These are phyloP conservation scores for Aspergillus panamensis DNA, from an alignment of 495 filamentous ascomycete genomes.

Conservation along the genomic window DNA sequence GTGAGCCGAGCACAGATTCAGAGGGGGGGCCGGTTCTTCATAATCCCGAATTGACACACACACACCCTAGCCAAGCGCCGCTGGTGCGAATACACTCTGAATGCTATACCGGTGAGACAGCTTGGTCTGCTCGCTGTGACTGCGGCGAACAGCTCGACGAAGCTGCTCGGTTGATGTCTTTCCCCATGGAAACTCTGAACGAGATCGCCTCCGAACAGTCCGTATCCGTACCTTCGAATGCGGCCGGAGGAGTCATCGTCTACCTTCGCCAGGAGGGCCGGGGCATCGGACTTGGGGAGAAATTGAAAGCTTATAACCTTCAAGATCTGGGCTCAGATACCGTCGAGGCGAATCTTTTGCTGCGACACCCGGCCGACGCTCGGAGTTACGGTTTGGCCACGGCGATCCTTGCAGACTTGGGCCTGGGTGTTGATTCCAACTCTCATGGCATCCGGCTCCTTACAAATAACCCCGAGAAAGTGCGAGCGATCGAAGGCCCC, in stretches of 20 bases:
- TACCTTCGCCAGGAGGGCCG: constrained; percentile 95
- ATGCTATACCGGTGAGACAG: constrained; percentile 98
- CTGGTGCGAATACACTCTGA: constrained; percentile 95
- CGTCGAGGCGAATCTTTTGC: constrained; percentile 87
- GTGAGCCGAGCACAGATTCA: not conserved
- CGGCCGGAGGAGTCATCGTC: constrained; percentile 81
- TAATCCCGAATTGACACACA: constrained; percentile 3
- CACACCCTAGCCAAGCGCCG: constrained; percentile 46
- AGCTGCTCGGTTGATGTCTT: constrained; percentile 87
- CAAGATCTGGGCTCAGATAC: constrained; percentile 95
- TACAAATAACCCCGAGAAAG: constrained; percentile 99
- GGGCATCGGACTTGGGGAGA: constrained; percentile 90
- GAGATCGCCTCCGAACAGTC: constrained; percentile 33
- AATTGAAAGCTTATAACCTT: constrained; percentile 96
- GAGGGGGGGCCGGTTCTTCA: constrained; percentile 11
- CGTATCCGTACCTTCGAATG: constrained; percentile 47
- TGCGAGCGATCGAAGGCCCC: constrained; percentile 88
- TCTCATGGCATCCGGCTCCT: constrained; percentile 73
- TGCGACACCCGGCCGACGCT: constrained; percentile 92
- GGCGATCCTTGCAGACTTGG: constrained; percentile 86
- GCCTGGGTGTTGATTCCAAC: constrained; percentile 53
- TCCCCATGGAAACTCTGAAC: constrained; percentile 49
- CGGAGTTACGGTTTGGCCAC: constrained; percentile 92
- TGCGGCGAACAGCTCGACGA: constrained; percentile 98
- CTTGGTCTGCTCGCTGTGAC: constrained; percentile 95